These are phyloP conservation scores for Tuber melanosporum DNA, from an alignment of 495 filamentous ascomycete species.

Conservation along the genomic window DNA sequence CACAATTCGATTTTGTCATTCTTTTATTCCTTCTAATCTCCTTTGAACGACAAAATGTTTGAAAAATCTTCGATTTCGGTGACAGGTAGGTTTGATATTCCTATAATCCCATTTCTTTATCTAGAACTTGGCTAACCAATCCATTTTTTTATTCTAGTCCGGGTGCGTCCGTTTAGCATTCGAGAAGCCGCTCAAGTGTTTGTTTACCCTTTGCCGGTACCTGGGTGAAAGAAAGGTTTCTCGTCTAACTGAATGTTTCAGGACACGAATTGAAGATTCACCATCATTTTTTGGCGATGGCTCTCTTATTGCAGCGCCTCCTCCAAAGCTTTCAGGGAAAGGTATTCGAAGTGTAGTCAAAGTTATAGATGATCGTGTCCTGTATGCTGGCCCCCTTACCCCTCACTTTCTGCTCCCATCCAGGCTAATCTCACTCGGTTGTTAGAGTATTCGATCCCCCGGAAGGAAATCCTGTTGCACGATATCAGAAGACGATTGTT, in stretches of 20 bases:
- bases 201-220: constrained; percentile 24
- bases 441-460: constrained; percentile 91
- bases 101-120: background rate
- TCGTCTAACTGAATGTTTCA: constrained; percentile 38
- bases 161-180: constrained; percentile 91
- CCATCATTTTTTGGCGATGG: constrained; percentile 92
- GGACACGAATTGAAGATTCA: constrained; percentile 73
- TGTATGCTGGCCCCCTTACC: constrained; percentile 56
- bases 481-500: constrained; percentile 75
- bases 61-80: constrained; percentile 58
- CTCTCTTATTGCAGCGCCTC: constrained; percentile 74
- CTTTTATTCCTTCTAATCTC: background rate
- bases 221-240: background rate
- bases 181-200: constrained; percentile 63
- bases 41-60: constrained; percentile 23
- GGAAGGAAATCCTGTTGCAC: constrained; percentile 91
- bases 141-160: constrained; percentile 51
- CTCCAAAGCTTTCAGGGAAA: constrained; percentile 76
- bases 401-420: constrained; percentile 1
- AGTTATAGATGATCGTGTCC: constrained; percentile 88
- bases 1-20: background rate
- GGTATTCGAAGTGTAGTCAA: constrained; percentile 89
- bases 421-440: constrained; percentile 31
- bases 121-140: constrained; percentile 11
- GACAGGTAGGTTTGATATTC: constrained; percentile 48